Conservation (phyloP, 2,329 filamentous ascomycete species). For the Microcyclosporella mali region DNA sequence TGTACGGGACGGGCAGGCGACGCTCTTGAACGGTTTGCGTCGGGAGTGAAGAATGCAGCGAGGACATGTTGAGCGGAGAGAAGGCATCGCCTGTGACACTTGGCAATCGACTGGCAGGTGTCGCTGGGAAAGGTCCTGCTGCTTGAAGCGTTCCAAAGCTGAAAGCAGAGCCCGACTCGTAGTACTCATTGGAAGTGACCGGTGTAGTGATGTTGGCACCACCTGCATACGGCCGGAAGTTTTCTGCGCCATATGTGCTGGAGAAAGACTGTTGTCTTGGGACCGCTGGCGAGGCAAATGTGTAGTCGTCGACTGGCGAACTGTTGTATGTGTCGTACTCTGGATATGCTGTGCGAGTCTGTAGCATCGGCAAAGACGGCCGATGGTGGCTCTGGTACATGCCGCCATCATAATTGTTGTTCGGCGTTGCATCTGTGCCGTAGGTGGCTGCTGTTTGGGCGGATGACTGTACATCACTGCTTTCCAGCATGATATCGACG, state of each 20-base stretch:
- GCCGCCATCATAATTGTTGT: constrained; percentile 10
- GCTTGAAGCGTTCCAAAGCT: constrained; percentile 25
- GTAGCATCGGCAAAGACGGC: constrained; percentile 23
- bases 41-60: constrained; percentile 30
- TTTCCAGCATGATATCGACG: constrained; percentile 13
- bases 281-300: constrained; percentile 19
- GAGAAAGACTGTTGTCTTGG: constrained; percentile 24
- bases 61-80: constrained; percentile 31
- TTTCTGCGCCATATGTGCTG: constrained; percentile 23
- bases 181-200: constrained; percentile 21
- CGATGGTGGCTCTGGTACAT: constrained; percentile 16
- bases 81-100: constrained; percentile 25
- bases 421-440: constrained; percentile 9
- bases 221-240: constrained; percentile 25
- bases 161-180: constrained; percentile 24
- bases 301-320: constrained; percentile 26
- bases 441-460: constrained; percentile 10
- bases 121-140: constrained; percentile 14
- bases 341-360: constrained; percentile 23
- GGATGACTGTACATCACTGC: constrained; percentile 7
- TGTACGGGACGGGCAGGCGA: constrained; percentile 28
- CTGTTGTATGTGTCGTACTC: constrained; percentile 27
- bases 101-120: constrained; percentile 19
- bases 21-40: constrained; percentile 27
- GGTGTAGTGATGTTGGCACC: constrained; percentile 22